Base-by-base conservation (phyloP, 352 stramenopile species). In the Aphanomyces invadans region DNA sequence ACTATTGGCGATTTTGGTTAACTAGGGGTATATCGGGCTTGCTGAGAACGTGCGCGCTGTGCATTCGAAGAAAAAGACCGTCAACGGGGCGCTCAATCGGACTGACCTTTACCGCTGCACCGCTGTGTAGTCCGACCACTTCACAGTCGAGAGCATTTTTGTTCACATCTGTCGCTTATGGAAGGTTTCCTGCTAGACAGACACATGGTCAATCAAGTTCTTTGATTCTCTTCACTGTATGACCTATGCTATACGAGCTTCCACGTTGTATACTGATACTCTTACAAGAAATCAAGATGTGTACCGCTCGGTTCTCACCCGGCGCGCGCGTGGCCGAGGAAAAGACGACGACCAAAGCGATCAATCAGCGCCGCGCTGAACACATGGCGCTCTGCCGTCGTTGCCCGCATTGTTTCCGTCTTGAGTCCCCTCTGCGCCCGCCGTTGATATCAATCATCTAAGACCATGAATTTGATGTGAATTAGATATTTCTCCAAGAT, bases 101-200 rank as follows among this genome's bases (percentile, higher is more conserved):
- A 53, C 65, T 0, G 31, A 72, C 7, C 21, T 73, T 25, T 42
- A 32, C 0, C 46, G 59, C 1, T 74, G 74, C 25, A 39, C 64
- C 2, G 17, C 44, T 15, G 52, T 70, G 21, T 70, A 59, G 25
- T 69, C 51, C 0, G 70, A 72, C 33, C 48, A 54, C 11, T 59
- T 72, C 32, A 44, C 70, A 4, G 60, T 70, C 0, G 70, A 72
- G 53, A 74, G 65, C 33, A 67, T 68, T 31, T 70, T 74, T 11
- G 64, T 46, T 0, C 52, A 38, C 0, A 25, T 68, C 0, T 73
- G 71, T 15, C 57, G 51, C 3, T 44, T 74, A 23, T 72, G 65
- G 68, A n/a, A 59, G n/a, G 17, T 70, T 15, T 64, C 52, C n/a
- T 33, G 65, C 9, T 57, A 68, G 5, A 74, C 66, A 5, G 69